phyloP scores from a whole-genome alignment of 148 eudicot genomes.

The Camellia sinensis region DNA sequence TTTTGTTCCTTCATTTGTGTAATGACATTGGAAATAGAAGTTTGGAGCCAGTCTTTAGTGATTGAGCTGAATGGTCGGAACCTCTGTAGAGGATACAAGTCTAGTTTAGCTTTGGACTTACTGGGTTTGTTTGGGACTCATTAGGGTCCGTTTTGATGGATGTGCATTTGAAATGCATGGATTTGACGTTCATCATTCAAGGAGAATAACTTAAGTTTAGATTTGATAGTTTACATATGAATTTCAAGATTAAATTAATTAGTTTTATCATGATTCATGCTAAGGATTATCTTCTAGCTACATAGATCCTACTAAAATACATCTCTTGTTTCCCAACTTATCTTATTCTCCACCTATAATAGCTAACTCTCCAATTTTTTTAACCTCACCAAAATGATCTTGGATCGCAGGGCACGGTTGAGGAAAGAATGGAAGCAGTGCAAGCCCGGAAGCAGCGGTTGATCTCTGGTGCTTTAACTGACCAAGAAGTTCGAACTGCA shows the following conservation, averaged over 20 bases:
- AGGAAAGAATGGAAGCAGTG: conserved; percentile 97
- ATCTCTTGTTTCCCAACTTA: no score
- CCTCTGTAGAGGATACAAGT: background rate
- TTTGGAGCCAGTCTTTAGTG: conserved; percentile 3
- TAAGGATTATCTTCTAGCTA: no score
- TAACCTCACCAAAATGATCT: background rate
- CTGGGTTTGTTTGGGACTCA: background rate
- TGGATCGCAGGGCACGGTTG: conserved; percentile 78
- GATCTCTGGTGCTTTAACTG: conserved; percentile 95
- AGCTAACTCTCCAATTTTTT: no score
- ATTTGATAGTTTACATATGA: no score
- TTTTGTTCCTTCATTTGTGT: background rate
- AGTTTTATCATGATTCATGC: no score
- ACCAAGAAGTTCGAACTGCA: conserved; percentile 94
- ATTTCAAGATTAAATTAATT: no score
- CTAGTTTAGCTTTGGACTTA: background rate
- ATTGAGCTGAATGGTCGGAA: background rate
- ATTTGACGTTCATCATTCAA: no score
- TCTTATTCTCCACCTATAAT: no score
- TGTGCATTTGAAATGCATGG: no score
- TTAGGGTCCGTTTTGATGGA: background rate
- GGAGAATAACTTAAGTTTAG: no score
- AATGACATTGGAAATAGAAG: background rate
- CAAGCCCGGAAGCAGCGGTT: conserved; percentile 93
- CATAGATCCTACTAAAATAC: no score